Evolutionary conservation across 2,329 filamentous ascomycete species (phyloP), one percentile per base, ranked within the genome.

Genomic region (Botrytis fabae): DNA sequence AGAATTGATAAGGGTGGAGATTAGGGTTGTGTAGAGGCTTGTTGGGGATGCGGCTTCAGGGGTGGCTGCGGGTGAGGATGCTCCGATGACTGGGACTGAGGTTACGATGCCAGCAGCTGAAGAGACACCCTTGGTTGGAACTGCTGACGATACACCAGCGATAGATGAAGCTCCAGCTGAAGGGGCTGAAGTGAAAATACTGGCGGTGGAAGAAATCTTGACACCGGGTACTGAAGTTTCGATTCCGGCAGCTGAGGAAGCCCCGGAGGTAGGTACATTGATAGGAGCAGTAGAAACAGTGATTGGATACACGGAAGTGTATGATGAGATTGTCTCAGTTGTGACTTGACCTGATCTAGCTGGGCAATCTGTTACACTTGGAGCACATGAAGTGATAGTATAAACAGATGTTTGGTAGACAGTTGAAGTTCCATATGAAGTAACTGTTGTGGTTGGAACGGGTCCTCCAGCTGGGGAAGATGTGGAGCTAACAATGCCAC

Each of bases 321-420:
- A 85, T 59, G 84, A 65, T 40, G 83, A 77, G 48, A 86, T 81
- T 1, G 80, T 80, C 75, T 83, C 80, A 4, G 84, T 85, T 22
- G 81, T 82, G 40, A 84, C 80, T 40, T 81, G 77, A 46, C 79
- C 79, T 35, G 78, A 78, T 1, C 74, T 79, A 10, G 81, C 84
- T 38, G 87, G 87, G 83, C 88, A 90, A 82, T 88, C 81, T 51
- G 84, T 83, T 40, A 85, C 81, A 71, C 82, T 81, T 62, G 84
- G 76, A 9, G 80, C 83, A 77, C 85, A 87, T 76, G 83, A 85
- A 70, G 85, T 88, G 80, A 89, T 82, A 71, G 87, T 89, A 76
- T 83, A 82, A 74, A 85, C 79, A 1, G 82, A 80, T 61, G 87
- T 89, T 73, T 83, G 84, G 82, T 83, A 86, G 78, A 88, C 80